Evolutionary conservation across 139 green algal species (phyloP).

Genomic region (Picochlorum sp.): DNA sequence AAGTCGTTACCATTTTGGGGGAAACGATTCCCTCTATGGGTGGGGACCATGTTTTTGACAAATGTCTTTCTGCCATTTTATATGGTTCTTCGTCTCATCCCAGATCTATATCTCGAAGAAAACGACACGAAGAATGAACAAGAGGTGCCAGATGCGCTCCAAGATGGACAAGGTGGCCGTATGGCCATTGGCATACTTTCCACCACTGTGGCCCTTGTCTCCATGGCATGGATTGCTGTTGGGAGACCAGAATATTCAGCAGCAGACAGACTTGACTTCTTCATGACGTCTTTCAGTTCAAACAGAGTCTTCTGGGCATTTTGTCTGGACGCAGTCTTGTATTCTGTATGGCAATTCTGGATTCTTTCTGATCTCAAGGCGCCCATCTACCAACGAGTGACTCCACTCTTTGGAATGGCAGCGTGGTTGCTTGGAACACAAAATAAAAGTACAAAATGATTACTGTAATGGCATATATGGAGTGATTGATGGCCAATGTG

Average conservation of each 20-base stretch:
- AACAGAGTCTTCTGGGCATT: slow-evolving; percentile 78
- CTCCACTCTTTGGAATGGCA: slow-evolving; percentile 72
- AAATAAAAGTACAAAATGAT: not conserved
- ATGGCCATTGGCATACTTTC: slow-evolving; percentile 15
- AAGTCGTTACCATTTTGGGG: slow-evolving; percentile 21
- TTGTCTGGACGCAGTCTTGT: slow-evolving; percentile 59
- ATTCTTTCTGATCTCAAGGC: slow-evolving; percentile 43
- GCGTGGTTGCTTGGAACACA: slow-evolving; percentile 36
- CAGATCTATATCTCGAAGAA: slow-evolving; percentile 21
- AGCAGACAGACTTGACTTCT: slow-evolving; percentile 36
- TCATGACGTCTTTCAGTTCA: slow-evolving; percentile 19
- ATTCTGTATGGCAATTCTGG: slow-evolving; percentile 62
- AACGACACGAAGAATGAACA: not conserved
- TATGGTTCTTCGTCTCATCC: slow-evolving; percentile 52
- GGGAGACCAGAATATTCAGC: slow-evolving; percentile 59
- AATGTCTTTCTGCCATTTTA: slow-evolving; percentile 76
- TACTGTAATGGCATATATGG: too few species aligned
- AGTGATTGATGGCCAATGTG: too few species aligned
- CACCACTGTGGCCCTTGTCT: slow-evolving; percentile 42
- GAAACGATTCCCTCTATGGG: slow-evolving; percentile 33
- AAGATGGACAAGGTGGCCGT: not conserved
- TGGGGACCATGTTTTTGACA: slow-evolving; percentile 69
- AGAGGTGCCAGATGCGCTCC: not conserved
- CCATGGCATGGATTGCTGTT: slow-evolving; percentile 48
- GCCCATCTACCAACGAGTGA: slow-evolving; percentile 30